Evolutionary conservation across 2,329 filamentous ascomycete species (phyloP).

Genomic region (Neonectria sp.): DNA sequence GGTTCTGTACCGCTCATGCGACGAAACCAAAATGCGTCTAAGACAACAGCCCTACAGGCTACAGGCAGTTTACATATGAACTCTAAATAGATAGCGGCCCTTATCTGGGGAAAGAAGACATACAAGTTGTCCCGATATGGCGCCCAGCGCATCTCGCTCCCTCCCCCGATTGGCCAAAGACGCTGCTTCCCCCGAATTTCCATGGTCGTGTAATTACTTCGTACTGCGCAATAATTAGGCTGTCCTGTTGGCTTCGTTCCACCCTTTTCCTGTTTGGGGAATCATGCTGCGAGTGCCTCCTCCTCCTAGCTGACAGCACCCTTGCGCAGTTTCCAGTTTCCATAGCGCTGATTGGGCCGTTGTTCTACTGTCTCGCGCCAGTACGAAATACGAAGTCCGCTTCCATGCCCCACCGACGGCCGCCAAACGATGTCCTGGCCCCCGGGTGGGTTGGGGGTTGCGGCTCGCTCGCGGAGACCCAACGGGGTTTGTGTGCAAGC

Average conservation of each 20-base stretch:
- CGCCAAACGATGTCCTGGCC: conserved; percentile 12
- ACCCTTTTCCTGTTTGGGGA: conserved; percentile 22
- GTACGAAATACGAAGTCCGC: conserved; percentile 28
- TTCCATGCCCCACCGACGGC: conserved; percentile 19
- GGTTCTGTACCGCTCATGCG: background rate
- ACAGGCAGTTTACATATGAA: background rate
- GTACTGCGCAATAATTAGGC: background rate
- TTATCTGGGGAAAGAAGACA: background rate
- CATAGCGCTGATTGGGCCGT: background rate
- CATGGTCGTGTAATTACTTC: background rate
- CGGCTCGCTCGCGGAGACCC: conserved; percentile 15
- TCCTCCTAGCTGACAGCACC: background rate
- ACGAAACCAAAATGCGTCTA: background rate
- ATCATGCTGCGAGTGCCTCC: conserved; percentile 26
- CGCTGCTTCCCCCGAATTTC: conserved; percentile 2
- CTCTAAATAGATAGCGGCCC: background rate
- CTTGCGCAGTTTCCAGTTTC: background rate
- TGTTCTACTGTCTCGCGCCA: conserved; percentile 5
- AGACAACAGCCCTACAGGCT: conserved; percentile 13
- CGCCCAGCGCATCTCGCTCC: conserved; percentile 17
- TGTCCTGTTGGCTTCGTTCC: background rate
- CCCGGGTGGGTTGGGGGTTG: conserved; percentile 14
- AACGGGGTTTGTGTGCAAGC: conserved; percentile 3
- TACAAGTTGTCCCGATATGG: conserved; percentile 22
- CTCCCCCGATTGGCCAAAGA: conserved; percentile 25